phyloP scores from a whole-genome alignment of 2,329 filamentous ascomycete species.

The Zopfia rhizophila region DNA sequence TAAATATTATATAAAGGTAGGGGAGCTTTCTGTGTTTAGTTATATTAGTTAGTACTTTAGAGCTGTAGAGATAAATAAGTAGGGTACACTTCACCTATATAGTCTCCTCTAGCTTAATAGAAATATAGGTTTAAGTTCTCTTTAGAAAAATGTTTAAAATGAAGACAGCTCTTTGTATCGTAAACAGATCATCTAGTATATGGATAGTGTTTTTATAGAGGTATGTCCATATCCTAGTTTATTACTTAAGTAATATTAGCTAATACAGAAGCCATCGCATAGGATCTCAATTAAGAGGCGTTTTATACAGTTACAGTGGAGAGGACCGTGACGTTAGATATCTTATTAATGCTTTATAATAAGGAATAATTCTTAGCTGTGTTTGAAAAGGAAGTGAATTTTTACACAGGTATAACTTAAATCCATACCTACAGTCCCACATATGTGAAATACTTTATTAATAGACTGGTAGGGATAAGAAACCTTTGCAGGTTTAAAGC shows the following conservation, averaged over 20 bases:
- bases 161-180: neutral
- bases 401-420: constrained; percentile 1
- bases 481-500: constrained; percentile 8
- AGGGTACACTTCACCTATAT: constrained; percentile 4
- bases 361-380: constrained; percentile 1
- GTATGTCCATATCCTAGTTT: constrained; percentile 3
- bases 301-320: constrained; percentile 1
- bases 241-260: too few relatives aligned
- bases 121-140: neutral
- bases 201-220: constrained; percentile 7
- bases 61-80: constrained; percentile 9
- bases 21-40: constrained; percentile 6
- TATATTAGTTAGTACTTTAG: constrained; percentile 5
- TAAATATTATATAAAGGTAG: constrained; percentile 9
- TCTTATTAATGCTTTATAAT: constrained; percentile 1
- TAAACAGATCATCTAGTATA: constrained; percentile 1
- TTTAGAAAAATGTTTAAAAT: neutral
- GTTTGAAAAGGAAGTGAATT: constrained; percentile 5
- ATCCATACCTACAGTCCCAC: constrained; percentile 7
- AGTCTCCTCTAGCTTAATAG: constrained; percentile 5
- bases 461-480: neutral
- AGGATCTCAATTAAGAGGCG: constrained; percentile 7
- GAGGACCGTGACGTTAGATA: constrained; percentile 1
- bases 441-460: constrained; percentile 5
- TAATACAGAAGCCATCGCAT: neutral